Evolutionary conservation across 1,284 basidiomycete genomes (phyloP), one percentile per base, ranked within the genome.

Genomic region (Sanghuangporus sanghuang): DNA sequence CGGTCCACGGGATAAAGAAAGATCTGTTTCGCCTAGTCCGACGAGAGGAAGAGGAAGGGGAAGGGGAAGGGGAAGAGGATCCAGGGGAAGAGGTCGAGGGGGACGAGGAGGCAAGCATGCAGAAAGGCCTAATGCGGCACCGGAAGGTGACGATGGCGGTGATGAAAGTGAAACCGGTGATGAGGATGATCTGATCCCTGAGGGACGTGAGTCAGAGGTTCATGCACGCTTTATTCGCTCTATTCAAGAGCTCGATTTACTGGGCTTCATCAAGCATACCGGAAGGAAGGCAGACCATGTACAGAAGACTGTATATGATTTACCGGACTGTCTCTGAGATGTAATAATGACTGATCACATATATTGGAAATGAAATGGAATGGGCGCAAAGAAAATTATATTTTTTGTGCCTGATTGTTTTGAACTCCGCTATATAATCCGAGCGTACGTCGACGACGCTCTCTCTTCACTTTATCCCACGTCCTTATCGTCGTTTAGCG

Each of bases 191-290:
- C 44, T 57, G 50, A 53, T 49, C 27, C 59, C 50, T 35, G 62
- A 44, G 12, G 39, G 50, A 21, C 48, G 74, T 35, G 84, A 84
- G 66, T 65, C 82, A 63, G 82, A 89, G 68, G 79, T 86, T 23
- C 90, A 92, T 70, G 88, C 87, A 42, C 78, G 91, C 27, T 93
- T 93, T 72, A 81, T 92, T 61, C 81, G 87, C 18, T 83, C 87
- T 8, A 71, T 92, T 70, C 91, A 93, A 66, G 90, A 92, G 69
- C 79, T 93, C 23, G 90, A 93, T 69, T 86, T 85, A 68, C 72
- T 92, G 61, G 91, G 91, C 7, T 83, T 93, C 69, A 74, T 93
- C 69, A 90, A 89, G 71, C 89, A 90, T 67, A 92, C 89, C 1
- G 84, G 85, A 44, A 77, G 90, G 64, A 92, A 90, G 72, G 80